These are phyloP conservation scores for Desmodesmus armatus DNA, from an alignment of 139 green algal genomes.

Conservation along the genomic window DNA sequence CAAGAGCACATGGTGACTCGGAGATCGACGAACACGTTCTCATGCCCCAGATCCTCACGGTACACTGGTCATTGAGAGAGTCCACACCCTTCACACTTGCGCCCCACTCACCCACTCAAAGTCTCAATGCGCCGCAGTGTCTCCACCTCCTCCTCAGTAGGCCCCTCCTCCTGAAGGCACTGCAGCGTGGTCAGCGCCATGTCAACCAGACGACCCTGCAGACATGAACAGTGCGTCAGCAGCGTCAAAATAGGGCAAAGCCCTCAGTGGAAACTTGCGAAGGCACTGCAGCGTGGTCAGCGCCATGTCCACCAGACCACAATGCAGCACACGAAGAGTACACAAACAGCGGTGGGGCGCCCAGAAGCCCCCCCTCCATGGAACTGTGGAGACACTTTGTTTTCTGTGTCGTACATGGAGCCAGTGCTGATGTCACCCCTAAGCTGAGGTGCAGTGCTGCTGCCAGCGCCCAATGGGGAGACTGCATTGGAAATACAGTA, in stretches of 20 bases:
- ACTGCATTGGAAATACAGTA: no score
- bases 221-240: no score
- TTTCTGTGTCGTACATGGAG: slow-evolving; percentile 86
- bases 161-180: slow-evolving; percentile 63
- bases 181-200: slow-evolving; percentile 73
- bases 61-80: no score
- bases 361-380: no score
- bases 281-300: slow-evolving; percentile 69
- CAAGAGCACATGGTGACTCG: no score
- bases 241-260: background rate
- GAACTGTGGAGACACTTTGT: no score
- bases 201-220: slow-evolving; percentile 60
- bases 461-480: slow-evolving; percentile 73
- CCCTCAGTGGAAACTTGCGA: slow-evolving; percentile 46
- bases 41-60: no score
- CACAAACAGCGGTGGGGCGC: background rate
- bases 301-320: slow-evolving; percentile 68
- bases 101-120: no score
- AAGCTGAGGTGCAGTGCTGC: slow-evolving; percentile 46
- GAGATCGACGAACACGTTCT: no score
- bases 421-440: slow-evolving; percentile 79
- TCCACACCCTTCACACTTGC: no score
- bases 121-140: slow-evolving; percentile 64
- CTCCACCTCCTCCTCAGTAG: slow-evolving; percentile 70
- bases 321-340: no score